These are phyloP conservation scores for Dendrothele bispora DNA, from an alignment of 768 basidiomycete species.

Conservation along the genomic window DNA sequence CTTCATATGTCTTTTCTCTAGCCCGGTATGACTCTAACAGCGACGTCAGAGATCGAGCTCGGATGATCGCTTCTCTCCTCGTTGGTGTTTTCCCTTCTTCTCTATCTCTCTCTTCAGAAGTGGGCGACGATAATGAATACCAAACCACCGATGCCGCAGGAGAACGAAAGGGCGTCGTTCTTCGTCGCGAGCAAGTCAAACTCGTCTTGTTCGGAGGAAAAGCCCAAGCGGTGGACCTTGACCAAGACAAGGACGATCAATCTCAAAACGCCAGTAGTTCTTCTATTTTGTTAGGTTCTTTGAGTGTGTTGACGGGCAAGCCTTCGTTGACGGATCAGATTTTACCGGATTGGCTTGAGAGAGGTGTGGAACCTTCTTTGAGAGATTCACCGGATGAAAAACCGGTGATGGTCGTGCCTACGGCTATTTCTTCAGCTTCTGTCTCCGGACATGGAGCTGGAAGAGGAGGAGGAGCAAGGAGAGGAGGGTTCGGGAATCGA, in stretches of 20 bases:
- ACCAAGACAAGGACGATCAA: conserved; percentile 33
- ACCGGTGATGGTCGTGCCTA: conserved; percentile 30
- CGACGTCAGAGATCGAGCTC: conserved; percentile 87
- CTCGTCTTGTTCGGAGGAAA: conserved; percentile 83
- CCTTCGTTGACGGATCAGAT: conserved; percentile 47
- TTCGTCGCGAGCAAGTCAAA: conserved; percentile 80
- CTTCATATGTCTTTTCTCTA: conserved; percentile 74
- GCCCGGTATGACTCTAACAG: conserved; percentile 88
- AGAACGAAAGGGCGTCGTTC: conserved; percentile 67
- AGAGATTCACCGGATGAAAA: conserved; percentile 67
- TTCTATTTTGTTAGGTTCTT: conserved; percentile 45
- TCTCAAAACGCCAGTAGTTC: conserved; percentile 1
- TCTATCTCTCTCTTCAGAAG: conserved; percentile 29
- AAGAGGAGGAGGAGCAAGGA: too few species aligned
- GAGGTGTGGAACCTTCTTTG: conserved; percentile 76
- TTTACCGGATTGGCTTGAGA: conserved; percentile 87
- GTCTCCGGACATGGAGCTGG: conserved; percentile 25
- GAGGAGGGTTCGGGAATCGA: too few species aligned
- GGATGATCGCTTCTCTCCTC: conserved; percentile 76
- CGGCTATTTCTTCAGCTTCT: conserved; percentile 40
- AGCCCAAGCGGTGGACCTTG: conserved; percentile 41
- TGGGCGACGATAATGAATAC: conserved; percentile 36
- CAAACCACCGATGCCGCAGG: too few species aligned
- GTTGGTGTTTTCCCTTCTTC: conserved; percentile 33
- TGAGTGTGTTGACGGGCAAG: conserved; percentile 61